These are phyloP conservation scores for Fusarium armeniacum DNA, from an alignment of 2,329 filamentous ascomycete genomes.

Conservation along the genomic window DNA sequence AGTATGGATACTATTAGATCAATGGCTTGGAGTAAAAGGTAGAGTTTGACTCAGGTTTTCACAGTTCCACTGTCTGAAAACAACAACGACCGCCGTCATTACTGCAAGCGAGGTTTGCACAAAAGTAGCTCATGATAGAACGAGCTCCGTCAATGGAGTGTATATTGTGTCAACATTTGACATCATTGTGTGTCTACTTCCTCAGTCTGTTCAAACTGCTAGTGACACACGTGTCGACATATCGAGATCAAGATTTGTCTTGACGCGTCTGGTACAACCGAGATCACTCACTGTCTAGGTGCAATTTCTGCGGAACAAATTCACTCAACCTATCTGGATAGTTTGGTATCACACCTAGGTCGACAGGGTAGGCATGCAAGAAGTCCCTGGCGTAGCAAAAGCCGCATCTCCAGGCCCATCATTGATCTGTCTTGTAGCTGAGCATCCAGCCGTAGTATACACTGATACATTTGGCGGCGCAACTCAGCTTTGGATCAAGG, in stretches of 20 bases:
- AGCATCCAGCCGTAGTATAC: not conserved
- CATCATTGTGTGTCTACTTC: constrained; percentile 49
- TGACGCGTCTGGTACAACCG: constrained; percentile 7
- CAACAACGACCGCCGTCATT: constrained; percentile 47
- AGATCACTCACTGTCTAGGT: constrained; percentile 52
- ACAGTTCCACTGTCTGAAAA: constrained; percentile 53
- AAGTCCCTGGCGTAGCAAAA: not conserved
- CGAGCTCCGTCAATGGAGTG: not conserved
- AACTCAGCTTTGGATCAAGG: not conserved
- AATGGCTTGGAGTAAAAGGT: constrained; percentile 26
- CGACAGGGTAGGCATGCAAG: not conserved
- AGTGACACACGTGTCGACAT: constrained; percentile 37
- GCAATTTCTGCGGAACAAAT: constrained; percentile 47
- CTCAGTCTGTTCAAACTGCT: constrained; percentile 41
- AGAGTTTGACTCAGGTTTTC: constrained; percentile 49
- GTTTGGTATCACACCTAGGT: not conserved
- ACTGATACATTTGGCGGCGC: not conserved
- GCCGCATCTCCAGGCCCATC: not conserved
- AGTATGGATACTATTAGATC: constrained; percentile 10
- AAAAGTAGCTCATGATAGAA: not conserved
- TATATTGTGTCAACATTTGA: constrained; percentile 1
- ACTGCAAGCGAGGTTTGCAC: constrained; percentile 8
- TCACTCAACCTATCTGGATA: not conserved
- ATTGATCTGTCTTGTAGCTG: not conserved
- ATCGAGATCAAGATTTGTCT: not conserved